phyloP scores from a whole-genome alignment of 2,329 filamentous ascomycete genomes.

The Rutstroemia sp. region DNA sequence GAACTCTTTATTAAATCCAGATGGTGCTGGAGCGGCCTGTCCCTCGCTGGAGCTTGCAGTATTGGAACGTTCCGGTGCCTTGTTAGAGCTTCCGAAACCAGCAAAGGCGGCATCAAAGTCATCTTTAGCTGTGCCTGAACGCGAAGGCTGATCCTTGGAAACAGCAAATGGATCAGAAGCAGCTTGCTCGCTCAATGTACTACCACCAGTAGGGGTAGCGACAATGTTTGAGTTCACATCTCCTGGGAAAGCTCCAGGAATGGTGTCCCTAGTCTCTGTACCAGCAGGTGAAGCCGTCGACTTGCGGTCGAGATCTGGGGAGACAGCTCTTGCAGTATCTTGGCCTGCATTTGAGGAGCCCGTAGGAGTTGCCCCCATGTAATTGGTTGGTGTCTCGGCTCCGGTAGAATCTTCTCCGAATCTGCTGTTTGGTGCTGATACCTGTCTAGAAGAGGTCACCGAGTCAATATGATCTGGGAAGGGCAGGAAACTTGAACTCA shows the following conservation, averaged over 20 bases:
- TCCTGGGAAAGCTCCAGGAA: slow-evolving; percentile 47
- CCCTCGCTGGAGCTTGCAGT: slow-evolving; percentile 31
- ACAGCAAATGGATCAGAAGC: slow-evolving; percentile 46
- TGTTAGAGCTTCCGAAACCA: slow-evolving; percentile 50
- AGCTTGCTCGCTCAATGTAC: slow-evolving; percentile 39
- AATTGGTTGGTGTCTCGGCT: slow-evolving; percentile 33
- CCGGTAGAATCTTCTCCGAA: slow-evolving; percentile 42
- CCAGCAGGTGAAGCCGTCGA: slow-evolving; percentile 25
- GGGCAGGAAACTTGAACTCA: slow-evolving; percentile 69
- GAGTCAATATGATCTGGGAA: slow-evolving; percentile 61
- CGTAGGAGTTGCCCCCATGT: slow-evolving; percentile 27
- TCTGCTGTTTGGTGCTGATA: slow-evolving; percentile 64
- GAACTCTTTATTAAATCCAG: slow-evolving; percentile 68
- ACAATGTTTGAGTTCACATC: slow-evolving; percentile 38
- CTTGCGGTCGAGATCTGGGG: slow-evolving; percentile 26
- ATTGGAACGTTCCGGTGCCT: slow-evolving; percentile 42
- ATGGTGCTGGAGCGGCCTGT: slow-evolving; percentile 37
- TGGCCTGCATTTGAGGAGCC: slow-evolving; percentile 25
- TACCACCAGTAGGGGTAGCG: slow-evolving; percentile 40
- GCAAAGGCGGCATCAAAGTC: slow-evolving; percentile 85
- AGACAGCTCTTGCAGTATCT: slow-evolving; percentile 18
- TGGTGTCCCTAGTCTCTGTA: slow-evolving; percentile 30
- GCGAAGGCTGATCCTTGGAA: slow-evolving; percentile 40
- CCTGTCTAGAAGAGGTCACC: slow-evolving; percentile 68
- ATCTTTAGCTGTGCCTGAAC: slow-evolving; percentile 51